Base-by-base conservation (phyloP, 805 yeast species). In the Saccharomycopsis babjevae region DNA sequence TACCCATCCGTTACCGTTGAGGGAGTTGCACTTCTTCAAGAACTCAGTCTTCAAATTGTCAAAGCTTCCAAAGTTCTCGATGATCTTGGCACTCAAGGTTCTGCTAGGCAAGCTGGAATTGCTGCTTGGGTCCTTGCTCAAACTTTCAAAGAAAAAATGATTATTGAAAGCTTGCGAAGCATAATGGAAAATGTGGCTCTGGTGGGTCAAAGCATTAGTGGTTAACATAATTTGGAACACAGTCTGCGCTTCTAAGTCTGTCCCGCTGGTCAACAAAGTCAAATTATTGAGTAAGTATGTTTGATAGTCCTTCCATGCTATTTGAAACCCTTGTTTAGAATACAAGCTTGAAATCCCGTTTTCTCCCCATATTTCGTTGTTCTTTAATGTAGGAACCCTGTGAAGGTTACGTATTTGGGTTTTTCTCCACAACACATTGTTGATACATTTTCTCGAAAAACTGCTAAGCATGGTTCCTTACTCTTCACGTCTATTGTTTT, bases 121-220 rank as follows among this genome's bases (percentile, higher is more conserved):
- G 64, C 55, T 60, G 58, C 62, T 67, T 20, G 66, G 62, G 34
- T 60, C 64, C 10, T 70, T 61, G 6, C 66, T 62, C 57, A 85
- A 74, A 68, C 87, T 88, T 71, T 86, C 83, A 69, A 91, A 84
- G 68, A 88, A 90, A 57, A 94, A 79, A 42, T 63, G 99, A 76
- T 94, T 94, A 74, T 91, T 92, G 75, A 88, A 93, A 1, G 91
- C 85, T 71, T 88, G 96, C 4, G 97, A 88, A 2, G 98, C 97
- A 69, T 80, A 83, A 74, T 92, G 94, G 78, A 86, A 92, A n/a
- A 82, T 73, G 60, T 82, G 81, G 39, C 91, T 85, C 67, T 82
- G 81, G 36, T 83, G 81, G 36, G 88, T 77, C 64, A 83, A 81
- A 67, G 81, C 80, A 3, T 91, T 86, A 0, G 94, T 83, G 65